Conservation (phyloP, 1,139 yeast genomes). For the Meyerozyma athensensis region DNA sequence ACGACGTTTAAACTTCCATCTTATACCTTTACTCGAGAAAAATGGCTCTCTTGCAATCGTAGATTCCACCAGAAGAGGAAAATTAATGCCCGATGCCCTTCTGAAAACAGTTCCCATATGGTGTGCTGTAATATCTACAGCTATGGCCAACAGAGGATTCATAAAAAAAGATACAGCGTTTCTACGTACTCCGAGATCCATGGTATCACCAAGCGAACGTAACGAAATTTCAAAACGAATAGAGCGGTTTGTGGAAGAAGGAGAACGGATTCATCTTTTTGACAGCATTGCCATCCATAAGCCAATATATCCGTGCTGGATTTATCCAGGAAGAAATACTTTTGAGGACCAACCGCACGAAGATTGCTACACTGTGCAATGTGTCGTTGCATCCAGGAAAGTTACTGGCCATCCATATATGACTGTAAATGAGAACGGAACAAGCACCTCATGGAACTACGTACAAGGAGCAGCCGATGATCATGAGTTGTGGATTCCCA, state of each 20-base stretch:
- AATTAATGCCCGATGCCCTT: conserved; percentile 78
- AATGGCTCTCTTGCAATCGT: conserved; percentile 55
- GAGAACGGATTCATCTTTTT: conserved; percentile 35
- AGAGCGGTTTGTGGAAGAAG: conserved; percentile 45
- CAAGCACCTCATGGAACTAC: conserved; percentile 35
- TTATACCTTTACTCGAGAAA: conserved; percentile 43
- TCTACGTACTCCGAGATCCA: conserved; percentile 46
- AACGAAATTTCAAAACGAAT: conserved; percentile 46
- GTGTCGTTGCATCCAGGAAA: conserved; percentile 62
- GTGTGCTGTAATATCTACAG: conserved; percentile 73
- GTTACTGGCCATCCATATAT: conserved; percentile 42
- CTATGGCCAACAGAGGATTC: conserved; percentile 35
- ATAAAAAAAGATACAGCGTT: conserved; percentile 8
- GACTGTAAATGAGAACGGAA: conserved; percentile 29
- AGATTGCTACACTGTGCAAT: conserved; percentile 21
- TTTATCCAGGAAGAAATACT: conserved; percentile 52
- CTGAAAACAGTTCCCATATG: conserved; percentile 87
- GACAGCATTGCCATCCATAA: conserved; percentile 32
- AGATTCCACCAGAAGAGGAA: conserved; percentile 84
- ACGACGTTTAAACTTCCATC: conserved; percentile 68
- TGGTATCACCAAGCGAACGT: conserved; percentile 58
- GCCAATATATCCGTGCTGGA: conserved; percentile 68
- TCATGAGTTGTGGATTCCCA: conserved; percentile 78
- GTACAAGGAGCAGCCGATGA: conserved; percentile 95
- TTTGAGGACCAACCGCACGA: conserved; percentile 7